Percentiles rank a stretch among this genome's conserved stretches.
Conservation (phyloP, 306 rosid genomes). For the Medicago ruthenica region DNA sequence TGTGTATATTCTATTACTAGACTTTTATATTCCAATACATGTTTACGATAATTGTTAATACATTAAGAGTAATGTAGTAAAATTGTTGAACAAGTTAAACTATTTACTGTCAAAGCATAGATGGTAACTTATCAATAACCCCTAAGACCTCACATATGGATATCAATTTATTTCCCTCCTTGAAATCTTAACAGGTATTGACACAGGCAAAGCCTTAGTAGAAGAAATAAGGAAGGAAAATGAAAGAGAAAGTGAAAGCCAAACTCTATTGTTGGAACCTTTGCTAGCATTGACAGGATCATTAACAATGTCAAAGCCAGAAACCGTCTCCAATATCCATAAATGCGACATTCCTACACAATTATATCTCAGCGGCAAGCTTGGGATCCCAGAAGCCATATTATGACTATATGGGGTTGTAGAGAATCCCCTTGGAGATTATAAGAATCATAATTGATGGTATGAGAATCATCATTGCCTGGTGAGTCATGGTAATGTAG, state of each 20-base stretch:
- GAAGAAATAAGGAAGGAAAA: conserved; percentile 74
- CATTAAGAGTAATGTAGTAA: not conserved
- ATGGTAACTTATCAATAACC: conserved; percentile 1
- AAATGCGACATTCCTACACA: conserved; percentile 83
- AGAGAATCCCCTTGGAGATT: conserved; percentile 30
- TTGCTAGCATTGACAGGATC: conserved; percentile 74
- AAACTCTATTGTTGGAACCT: conserved; percentile 69
- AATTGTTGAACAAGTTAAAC: not conserved
- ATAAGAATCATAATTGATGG: conserved; percentile 32
- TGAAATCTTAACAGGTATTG: conserved; percentile 66
- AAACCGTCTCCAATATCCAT: conserved; percentile 67
- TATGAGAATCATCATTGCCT: conserved; percentile 29
- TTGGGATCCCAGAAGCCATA: conserved; percentile 67
- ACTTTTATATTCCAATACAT: not conserved
- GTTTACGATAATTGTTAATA: not conserved
- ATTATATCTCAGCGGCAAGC: conserved; percentile 71
- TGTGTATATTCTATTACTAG: not conserved
- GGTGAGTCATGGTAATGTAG: conserved; percentile 36
- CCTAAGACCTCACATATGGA: conserved; percentile 4
- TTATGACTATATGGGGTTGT: conserved; percentile 54
- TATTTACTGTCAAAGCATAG: not conserved
- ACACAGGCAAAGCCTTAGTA: conserved; percentile 70
- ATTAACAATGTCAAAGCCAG: conserved; percentile 64
- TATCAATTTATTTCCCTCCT: conserved; percentile 15
- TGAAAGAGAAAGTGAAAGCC: conserved; percentile 64